These are phyloP conservation scores for Vittaforma corneae DNA, from an alignment of 371 early-diverging fungal species.

Conservation along the genomic window DNA sequence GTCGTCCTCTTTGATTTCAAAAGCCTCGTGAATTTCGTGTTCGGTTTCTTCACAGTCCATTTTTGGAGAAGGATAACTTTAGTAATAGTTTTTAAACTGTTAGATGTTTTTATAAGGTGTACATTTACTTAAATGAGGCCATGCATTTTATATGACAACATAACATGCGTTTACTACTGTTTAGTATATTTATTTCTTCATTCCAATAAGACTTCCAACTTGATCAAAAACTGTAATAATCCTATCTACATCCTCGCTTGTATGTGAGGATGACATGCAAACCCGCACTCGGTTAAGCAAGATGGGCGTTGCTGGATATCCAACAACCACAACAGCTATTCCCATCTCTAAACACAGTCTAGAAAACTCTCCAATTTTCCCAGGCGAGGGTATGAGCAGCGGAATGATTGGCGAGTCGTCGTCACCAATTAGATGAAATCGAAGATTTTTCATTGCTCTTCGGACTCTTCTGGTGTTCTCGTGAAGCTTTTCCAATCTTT, in stretches of 20 bases:
- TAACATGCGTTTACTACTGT: too few species aligned
- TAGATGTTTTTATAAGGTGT: too few species aligned
- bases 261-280: conserved; percentile 87
- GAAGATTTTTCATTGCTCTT: conserved; percentile 67
- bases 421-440: conserved; percentile 85
- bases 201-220: conserved; percentile 54
- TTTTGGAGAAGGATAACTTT: too few species aligned
- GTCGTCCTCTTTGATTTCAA: conserved; percentile 3
- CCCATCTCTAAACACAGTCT: conserved; percentile 74
- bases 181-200: conserved; percentile 29
- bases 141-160: too few species aligned
- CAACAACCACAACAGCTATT: conserved; percentile 91
- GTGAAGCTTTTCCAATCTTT: conserved; percentile 69
- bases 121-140: too few species aligned
- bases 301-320: conserved; percentile 93
- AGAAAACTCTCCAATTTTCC: conserved; percentile 88
- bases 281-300: conserved; percentile 84
- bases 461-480: conserved; percentile 77
- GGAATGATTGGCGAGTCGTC: conserved; percentile 89
- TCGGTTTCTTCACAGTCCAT: too few species aligned
- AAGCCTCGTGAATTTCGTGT: too few species aligned
- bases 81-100: too few species aligned
- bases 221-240: conserved; percentile 59
- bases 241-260: conserved; percentile 74
- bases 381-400: conserved; percentile 82